A percentile compares a stretch with the other conserved stretches of the same genome.
Conservation (phyloP, 2,329 filamentous ascomycete species). For the Fusarium sp. region DNA sequence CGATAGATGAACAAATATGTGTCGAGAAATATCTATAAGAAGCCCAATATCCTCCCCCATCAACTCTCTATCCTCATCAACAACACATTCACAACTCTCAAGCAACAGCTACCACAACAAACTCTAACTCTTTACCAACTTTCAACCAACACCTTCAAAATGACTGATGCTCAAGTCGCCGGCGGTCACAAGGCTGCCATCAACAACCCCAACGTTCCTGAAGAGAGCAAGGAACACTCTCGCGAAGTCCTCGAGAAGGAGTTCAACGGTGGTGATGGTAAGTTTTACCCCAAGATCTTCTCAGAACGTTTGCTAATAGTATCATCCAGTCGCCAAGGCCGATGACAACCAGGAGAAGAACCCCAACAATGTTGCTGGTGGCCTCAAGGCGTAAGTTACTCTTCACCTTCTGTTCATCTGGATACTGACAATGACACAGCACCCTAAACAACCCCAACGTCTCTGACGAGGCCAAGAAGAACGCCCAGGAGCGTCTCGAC, state of each 20-base stretch:
- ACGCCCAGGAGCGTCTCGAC: constrained; percentile 63
- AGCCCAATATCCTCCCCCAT: background rate
- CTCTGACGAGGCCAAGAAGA: constrained; percentile 66
- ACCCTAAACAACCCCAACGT: constrained; percentile 67
- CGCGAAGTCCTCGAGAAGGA: constrained; percentile 63
- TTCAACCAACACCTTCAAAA: constrained; percentile 48
- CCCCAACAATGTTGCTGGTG: constrained; percentile 63
- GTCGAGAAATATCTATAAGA: constrained; percentile 28
- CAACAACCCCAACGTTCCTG: constrained; percentile 66
- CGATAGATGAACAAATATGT: background rate
- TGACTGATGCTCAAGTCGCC: constrained; percentile 63
- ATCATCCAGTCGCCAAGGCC: constrained; percentile 45
- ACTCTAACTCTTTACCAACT: background rate
- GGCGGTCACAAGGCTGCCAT: constrained; percentile 70
- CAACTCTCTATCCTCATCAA: background rate
- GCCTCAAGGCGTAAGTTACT: constrained; percentile 61
- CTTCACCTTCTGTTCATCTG: background rate
- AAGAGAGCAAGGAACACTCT: constrained; percentile 67
- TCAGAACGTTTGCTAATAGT: background rate
- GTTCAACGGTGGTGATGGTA: constrained; percentile 56
- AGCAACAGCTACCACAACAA: constrained; percentile 2
- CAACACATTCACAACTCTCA: background rate
- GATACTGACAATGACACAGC: constrained; percentile 39
- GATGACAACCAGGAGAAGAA: constrained; percentile 59
- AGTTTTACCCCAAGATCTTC: background rate